Conservation (phyloP, 2,329 filamentous ascomycete species). For the Shiraia sp. region DNA sequence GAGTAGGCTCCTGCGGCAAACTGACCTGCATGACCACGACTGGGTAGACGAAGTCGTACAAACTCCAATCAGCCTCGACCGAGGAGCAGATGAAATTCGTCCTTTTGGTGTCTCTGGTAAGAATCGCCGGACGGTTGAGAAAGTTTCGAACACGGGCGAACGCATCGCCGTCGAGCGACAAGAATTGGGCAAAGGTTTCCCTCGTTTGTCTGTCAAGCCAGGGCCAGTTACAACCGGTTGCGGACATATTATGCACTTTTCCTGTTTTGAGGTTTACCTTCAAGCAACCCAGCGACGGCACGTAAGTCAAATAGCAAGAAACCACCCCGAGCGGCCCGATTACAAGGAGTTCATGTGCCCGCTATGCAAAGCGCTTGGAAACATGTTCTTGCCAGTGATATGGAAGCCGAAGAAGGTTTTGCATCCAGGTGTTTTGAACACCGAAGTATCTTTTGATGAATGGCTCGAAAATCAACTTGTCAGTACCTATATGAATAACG, state of each 20-base stretch:
- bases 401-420: conserved; percentile 92
- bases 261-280: conserved; percentile 91
- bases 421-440: conserved; percentile 72
- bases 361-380: conserved; percentile 93
- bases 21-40: conserved; percentile 77
- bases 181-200: conserved; percentile 87
- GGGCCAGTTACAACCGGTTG: conserved; percentile 90
- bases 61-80: conserved; percentile 80
- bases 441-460: conserved; percentile 63
- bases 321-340: conserved; percentile 82
- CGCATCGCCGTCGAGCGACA: conserved; percentile 75
- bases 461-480: conserved; percentile 68
- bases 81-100: conserved; percentile 77
- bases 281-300: conserved; percentile 83
- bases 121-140: conserved; percentile 77
- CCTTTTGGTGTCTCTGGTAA: conserved; percentile 91
- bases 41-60: conserved; percentile 81
- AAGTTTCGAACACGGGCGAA: conserved; percentile 73
- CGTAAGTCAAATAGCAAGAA: conserved; percentile 87
- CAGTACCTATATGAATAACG: conserved; percentile 52
- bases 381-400: conserved; percentile 89
- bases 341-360: conserved; percentile 94
- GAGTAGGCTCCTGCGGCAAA: conserved; percentile 84
- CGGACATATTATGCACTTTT: conserved; percentile 98
- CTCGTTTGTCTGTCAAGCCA: conserved; percentile 64